phyloP scores from a whole-genome alignment of 2,329 filamentous ascomycete genomes.

The Phialophora macrospora region DNA sequence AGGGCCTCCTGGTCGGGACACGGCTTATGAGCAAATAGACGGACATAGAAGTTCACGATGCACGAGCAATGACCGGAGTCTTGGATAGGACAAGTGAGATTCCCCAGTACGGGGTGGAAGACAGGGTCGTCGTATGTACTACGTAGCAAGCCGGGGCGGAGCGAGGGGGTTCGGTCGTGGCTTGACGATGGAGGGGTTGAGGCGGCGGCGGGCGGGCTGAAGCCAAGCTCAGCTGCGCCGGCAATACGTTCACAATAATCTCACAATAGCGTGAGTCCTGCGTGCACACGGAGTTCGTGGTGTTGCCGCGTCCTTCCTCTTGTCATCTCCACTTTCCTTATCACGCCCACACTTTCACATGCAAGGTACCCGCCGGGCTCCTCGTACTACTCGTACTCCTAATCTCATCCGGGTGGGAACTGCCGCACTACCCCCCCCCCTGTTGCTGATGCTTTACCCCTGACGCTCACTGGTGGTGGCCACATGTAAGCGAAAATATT shows the following conservation, averaged over 20 bases:
- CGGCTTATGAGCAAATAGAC: slow-evolving; percentile 2
- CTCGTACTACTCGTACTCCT: not conserved
- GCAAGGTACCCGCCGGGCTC: not conserved
- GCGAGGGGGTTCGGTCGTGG: no score
- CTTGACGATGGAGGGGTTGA: not conserved
- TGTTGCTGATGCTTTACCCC: not conserved
- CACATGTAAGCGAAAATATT: not conserved
- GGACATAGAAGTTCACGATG: slow-evolving; percentile 1
- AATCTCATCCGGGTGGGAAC: not conserved
- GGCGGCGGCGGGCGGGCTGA: not conserved
- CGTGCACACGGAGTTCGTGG: not conserved
- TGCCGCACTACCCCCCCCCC: not conserved
- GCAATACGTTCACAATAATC: not conserved
- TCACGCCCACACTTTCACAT: not conserved
- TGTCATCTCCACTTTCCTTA: not conserved
- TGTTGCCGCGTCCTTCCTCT: not conserved
- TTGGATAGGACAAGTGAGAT: not conserved
- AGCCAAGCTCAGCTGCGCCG: not conserved
- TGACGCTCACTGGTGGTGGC: not conserved
- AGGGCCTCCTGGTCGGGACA: not conserved
- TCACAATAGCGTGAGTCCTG: not conserved
- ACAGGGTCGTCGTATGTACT: not conserved
- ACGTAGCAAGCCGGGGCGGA: not conserved
- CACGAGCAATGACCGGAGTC: not conserved
- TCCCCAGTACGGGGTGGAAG: not conserved